Evolutionary conservation across 805 yeast genomes (phyloP).

Genomic region (Candida nitratophila): DNA sequence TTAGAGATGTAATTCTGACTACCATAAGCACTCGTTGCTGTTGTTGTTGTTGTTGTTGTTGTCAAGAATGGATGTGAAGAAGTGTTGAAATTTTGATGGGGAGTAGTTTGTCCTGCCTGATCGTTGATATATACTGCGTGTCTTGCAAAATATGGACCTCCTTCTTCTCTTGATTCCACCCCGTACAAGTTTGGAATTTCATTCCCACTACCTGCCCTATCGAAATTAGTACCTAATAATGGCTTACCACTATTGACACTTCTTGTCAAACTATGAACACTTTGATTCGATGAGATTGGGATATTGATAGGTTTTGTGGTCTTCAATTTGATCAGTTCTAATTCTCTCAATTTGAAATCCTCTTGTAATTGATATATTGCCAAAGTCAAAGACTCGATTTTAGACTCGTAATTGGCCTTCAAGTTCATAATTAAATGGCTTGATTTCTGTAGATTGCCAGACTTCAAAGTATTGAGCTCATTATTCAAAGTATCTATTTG

Average conservation of each 20-base stretch:
- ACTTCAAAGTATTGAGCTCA: background rate
- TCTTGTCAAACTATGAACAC: background rate
- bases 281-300: constrained; percentile 3
- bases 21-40: background rate
- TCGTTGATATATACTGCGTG: background rate
- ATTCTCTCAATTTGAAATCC: constrained; percentile 11
- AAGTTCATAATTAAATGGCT: background rate
- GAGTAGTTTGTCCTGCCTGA: no score
- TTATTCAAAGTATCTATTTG: background rate
- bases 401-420: constrained; percentile 5
- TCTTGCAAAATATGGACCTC: background rate
- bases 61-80: background rate
- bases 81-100: background rate
- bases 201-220: background rate
- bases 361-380: constrained; percentile 5
- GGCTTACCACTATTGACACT: background rate
- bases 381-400: constrained; percentile 5
- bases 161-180: background rate
- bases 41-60: no score
- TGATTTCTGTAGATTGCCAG: background rate
- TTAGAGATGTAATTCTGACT: background rate
- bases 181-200: background rate
- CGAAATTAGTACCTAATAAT: background rate
- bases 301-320: constrained; percentile 19
- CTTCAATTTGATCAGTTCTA: constrained; percentile 8